phyloP scores from a whole-genome alignment of 805 yeast genomes.

The Metschnikowia cubensis region DNA sequence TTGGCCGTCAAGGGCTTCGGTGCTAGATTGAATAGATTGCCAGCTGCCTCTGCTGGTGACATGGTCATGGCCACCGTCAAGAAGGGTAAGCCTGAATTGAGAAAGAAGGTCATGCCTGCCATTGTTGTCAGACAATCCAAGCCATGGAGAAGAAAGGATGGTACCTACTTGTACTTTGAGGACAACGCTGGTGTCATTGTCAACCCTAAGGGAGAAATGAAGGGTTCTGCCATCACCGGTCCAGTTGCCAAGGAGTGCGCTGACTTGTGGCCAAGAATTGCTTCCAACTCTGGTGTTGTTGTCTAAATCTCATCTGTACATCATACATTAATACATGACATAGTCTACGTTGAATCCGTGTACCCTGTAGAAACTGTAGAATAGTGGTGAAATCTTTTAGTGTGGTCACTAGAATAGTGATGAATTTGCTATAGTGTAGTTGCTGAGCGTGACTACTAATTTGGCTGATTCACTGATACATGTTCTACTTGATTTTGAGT shows the following conservation, averaged over 20 bases:
- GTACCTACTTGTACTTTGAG: constrained; percentile 98
- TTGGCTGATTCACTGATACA: background rate
- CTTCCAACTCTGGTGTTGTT: constrained; percentile 99
- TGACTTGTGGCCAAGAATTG: constrained; percentile 99
- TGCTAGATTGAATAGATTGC: constrained; percentile 99
- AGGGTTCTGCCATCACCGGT: constrained; percentile 99
- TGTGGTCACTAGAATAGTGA: no score
- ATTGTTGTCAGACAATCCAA: constrained; percentile 98
- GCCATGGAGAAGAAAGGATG: constrained; percentile 99
- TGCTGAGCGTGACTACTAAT: no score
- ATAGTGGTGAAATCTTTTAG: no score
- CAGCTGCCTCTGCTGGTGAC: constrained; percentile 99
- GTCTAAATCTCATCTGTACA: constrained; percentile 54
- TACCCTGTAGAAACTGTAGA: no score
- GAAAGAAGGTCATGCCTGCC: constrained; percentile 99
- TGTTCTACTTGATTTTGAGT: constrained; percentile 4
- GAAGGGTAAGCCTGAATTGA: constrained; percentile 99
- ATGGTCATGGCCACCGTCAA: constrained; percentile 99
- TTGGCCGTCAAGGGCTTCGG: constrained; percentile 98
- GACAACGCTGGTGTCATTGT: constrained; percentile 99
- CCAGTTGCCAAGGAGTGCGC: constrained; percentile 99
- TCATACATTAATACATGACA: constrained; percentile 19
- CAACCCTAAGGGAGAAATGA: constrained; percentile 99
- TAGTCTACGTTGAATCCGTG: constrained; percentile 3
- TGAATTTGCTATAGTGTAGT: no score